Conservation (phyloP, 1,284 basidiomycete genomes). For the Agroathelia rolfsii region DNA sequence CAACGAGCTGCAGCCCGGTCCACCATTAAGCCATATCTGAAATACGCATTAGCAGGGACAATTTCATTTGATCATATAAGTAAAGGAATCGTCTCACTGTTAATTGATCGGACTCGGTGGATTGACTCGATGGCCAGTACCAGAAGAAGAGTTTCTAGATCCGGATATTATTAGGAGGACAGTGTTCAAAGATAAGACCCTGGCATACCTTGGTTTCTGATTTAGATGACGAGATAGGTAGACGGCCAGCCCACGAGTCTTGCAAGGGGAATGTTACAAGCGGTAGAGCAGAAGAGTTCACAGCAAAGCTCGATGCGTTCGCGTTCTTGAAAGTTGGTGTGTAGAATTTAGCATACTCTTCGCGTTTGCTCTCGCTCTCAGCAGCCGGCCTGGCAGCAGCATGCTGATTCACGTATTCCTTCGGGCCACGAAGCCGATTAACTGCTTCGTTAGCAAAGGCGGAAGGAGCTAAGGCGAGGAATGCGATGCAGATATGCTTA, state of each 20-base stretch:
- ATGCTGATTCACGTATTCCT: too few relatives aligned
- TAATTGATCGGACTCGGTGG: neutral
- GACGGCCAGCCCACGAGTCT: conserved; percentile 9
- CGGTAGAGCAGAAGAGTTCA: conserved; percentile 11
- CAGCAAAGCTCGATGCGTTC: conserved; percentile 6
- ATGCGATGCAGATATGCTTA: too few relatives aligned
- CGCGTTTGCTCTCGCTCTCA: too few relatives aligned
- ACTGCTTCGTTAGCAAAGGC: too few relatives aligned
- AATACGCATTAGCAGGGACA: too few relatives aligned
- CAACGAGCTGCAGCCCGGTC: conserved; percentile 71
- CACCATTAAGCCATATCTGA: conserved; percentile 90
- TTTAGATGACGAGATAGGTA: conserved; percentile 7
- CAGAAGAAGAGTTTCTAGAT: conserved; percentile 10
- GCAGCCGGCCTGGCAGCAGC: too few relatives aligned
- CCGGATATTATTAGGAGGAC: neutral
- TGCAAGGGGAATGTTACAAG: conserved; percentile 9
- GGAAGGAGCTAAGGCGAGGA: too few relatives aligned
- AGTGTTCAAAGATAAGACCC: too few relatives aligned
- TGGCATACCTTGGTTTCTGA: conserved; percentile 7
- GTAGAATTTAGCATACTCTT: too few relatives aligned
- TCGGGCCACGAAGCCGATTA: too few relatives aligned
- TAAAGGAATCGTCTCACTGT: too few relatives aligned
- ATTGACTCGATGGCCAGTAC: conserved; percentile 10
- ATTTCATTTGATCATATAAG: too few relatives aligned
- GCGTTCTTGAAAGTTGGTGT: conserved; percentile 3